These are phyloP conservation scores for Chlorella sp. DNA, from an alignment of 139 green algal genomes.

Conservation along the genomic window DNA sequence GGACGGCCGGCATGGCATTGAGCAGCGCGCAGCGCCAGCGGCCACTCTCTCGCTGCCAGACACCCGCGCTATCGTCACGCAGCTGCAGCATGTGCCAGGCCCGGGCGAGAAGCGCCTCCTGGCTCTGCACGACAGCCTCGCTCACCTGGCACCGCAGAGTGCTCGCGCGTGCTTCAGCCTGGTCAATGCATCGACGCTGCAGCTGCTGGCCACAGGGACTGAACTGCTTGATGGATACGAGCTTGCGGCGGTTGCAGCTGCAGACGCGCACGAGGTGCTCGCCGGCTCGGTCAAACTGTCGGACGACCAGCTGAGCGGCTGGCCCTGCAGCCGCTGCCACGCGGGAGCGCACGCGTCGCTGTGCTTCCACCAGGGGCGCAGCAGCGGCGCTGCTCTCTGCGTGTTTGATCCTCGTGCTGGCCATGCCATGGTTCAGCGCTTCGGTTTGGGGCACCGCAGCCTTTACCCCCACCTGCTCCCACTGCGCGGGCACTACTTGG, in stretches of 20 bases:
- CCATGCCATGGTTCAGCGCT: conserved; percentile 34
- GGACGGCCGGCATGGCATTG: too few relatives aligned
- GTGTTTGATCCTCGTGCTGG: conserved; percentile 13
- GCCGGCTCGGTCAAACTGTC: conserved; percentile 23
- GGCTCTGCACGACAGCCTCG: too few relatives aligned
- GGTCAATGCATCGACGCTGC: too few relatives aligned
- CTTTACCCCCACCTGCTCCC: conserved; percentile 38
- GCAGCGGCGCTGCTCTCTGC: conserved; percentile 10
- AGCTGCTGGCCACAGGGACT: too few relatives aligned
- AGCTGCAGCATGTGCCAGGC: too few relatives aligned
- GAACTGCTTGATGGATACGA: conserved; percentile 22
- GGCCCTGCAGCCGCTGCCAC: conserved; percentile 29
- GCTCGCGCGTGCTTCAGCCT: too few relatives aligned
- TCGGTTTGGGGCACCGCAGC: conserved; percentile 42
- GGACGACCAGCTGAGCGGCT: conserved; percentile 22
- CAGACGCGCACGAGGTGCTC: conserved; percentile 10
- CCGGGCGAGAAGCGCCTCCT: too few relatives aligned
- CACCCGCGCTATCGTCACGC: too few relatives aligned
- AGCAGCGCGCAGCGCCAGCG: too few relatives aligned
- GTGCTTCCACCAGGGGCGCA: conserved; percentile 47
- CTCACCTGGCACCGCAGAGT: too few relatives aligned
- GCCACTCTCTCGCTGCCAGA: too few relatives aligned
- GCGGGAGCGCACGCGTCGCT: conserved; percentile 14
- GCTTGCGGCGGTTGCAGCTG: background rate
- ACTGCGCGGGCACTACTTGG: conserved; percentile 38